These are phyloP conservation scores for Ajuga chamaepitys DNA, from an alignment of 257 asterid species.

Conservation along the genomic window DNA sequence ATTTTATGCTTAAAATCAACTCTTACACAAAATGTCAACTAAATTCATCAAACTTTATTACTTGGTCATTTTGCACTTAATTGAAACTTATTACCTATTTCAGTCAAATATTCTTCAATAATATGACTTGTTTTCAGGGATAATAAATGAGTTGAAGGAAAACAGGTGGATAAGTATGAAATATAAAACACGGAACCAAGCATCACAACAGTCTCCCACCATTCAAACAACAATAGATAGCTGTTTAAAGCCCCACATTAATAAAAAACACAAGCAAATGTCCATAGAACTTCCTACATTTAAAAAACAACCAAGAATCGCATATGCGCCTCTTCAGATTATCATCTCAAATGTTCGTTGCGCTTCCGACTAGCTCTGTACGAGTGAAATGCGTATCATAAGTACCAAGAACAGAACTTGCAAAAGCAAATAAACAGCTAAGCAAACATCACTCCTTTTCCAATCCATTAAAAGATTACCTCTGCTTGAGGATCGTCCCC, in stretches of 20 bases:
- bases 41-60: too few relatives aligned
- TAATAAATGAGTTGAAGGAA: not conserved
- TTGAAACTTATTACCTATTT: too few relatives aligned
- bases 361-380: slow-evolving; percentile 1
- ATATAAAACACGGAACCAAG: too few relatives aligned
- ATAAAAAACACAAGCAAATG: not conserved
- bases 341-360: not conserved
- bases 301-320: not conserved
- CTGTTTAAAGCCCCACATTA: not conserved
- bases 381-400: not conserved
- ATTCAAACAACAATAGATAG: not conserved
- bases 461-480: not conserved
- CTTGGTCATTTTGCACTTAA: too few relatives aligned
- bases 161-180: not conserved
- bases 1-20: too few relatives aligned
- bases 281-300: not conserved
- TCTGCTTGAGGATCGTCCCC: slow-evolving; percentile 10
- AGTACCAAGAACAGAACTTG: not conserved
- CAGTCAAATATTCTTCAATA: too few relatives aligned
- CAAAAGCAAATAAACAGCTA: too few relatives aligned
- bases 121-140: too few relatives aligned
- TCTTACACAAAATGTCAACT: too few relatives aligned
- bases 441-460: not conserved
- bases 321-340: not conserved
- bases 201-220: not conserved